A percentile compares a stretch with the other conserved stretches of the same genome.
Conservation (phyloP, 176 grass and related monocot genomes). For the Raddia distichophylla region DNA sequence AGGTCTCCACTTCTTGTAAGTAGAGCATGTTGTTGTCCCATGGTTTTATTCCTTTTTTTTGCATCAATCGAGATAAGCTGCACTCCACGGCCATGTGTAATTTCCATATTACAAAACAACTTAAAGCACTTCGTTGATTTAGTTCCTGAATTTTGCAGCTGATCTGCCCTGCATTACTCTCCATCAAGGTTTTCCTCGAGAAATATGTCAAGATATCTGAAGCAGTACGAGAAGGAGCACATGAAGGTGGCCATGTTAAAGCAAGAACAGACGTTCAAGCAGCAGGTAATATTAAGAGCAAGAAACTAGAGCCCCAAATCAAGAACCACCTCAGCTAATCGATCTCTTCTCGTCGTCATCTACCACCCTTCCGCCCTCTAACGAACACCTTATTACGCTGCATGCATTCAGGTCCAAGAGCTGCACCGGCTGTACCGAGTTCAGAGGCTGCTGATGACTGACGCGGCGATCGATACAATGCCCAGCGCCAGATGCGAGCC, state of each 20-base stretch:
- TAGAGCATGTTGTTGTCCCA: constrained; percentile 9
- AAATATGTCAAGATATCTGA: constrained; percentile 48
- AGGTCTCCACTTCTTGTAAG: constrained; percentile 27
- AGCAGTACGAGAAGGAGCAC: constrained; percentile 52
- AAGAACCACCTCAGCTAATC: background rate
- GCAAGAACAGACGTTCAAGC: constrained; percentile 59
- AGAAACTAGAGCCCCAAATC: background rate
- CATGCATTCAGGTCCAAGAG: constrained; percentile 50
- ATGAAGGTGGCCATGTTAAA: constrained; percentile 67
- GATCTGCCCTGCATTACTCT: background rate
- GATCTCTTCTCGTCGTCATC: background rate
- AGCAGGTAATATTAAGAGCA: constrained; percentile 37
- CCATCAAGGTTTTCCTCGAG: background rate
- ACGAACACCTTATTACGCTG: background rate
- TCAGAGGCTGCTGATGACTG: constrained; percentile 48
- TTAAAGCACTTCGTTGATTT: background rate
- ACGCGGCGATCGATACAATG: background rate
- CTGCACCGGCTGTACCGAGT: constrained; percentile 60
- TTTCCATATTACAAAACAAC: background rate
- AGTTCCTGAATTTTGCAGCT: constrained; percentile 11
- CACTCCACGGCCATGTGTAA: background rate
- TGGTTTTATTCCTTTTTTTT: background rate
- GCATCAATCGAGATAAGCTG: background rate
- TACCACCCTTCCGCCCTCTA: background rate
- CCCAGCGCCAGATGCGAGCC: background rate